Evolutionary conservation across 139 green algal species (phyloP), one percentile per base, ranked within the genome.

Genomic region (Volvox africanus): DNA sequence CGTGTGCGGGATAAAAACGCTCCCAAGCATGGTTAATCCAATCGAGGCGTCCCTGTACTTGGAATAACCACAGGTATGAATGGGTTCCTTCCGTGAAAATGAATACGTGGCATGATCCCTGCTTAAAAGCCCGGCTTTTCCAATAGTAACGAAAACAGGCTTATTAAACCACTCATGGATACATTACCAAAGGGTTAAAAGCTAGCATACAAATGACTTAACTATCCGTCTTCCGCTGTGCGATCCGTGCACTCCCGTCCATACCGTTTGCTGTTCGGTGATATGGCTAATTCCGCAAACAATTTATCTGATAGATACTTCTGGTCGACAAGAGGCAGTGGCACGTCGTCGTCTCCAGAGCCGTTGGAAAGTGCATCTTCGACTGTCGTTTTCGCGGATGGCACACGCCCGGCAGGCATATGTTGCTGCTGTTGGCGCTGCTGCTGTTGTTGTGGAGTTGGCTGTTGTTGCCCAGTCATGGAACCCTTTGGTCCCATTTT

Each of bases 261-360:
- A 32, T 61, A 94, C 92, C 82, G 69, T 61, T 93, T 94, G 75
- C 80, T 94, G n/a, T 89, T 69, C 2, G 79, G 73, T 0, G 76
- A 91, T 0, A 94, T 68, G 9, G 16, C 6, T 1, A 94, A 80
- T 21, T 92, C 86, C 12, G 33, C 65, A 36, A 94, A 94, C 71
- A 86, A 85, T 35, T 81, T 87, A 35, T 92, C 77, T 13, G 67
- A 89, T 14, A 92, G 90, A 68, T 94, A 90, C 44, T 92, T 91
- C 16, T 86, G 61, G 26, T 91, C 87, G 6, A 91, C 87, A 12
- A 86, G 33, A n/a, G 87, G 33, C 14, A 86, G 76, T 5, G 30
- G 44, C 26, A 83, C 71, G 37, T 84, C 73, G 16, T 84, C 78
- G 36, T 84, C 78, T 65, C 78, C 78, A 14, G 36, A 67, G 36